Base-by-base conservation (phyloP, 108 stramenopile species). In the Fistulifera pelliculosa region DNA sequence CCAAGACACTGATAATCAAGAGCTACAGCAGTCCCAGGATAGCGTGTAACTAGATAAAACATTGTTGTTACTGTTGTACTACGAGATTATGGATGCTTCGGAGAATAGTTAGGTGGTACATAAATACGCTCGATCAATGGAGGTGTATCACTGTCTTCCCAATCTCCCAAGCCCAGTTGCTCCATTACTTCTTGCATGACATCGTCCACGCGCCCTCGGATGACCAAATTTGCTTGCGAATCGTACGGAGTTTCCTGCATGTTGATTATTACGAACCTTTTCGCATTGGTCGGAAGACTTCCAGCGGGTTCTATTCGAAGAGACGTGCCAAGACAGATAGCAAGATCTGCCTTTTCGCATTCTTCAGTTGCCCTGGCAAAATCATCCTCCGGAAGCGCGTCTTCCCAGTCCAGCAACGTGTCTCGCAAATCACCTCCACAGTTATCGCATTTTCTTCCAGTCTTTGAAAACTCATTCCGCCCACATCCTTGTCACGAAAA, bases 331-430 rank as follows among this genome's bases (percentile, higher is more conserved):
- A 94, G 60, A 58, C 75, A 74, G 18, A 94, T 16, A 8, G 80
- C 68, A 41, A 94, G 69, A 60, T 90, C 84, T 18, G 87, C 83
- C n/a, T 41, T 44, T 26, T 52, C 60, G 47, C 83, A 90, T 56
- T 85, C 70, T n/a, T 66, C 42, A 41, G 70, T 51, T 6, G 85
- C 73, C 19, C 67, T 54, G 16, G 66, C 61, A 62, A 80, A 27
- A 50, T 90, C 93, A 25, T 63, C 41, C 12, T 83, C 68, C 0
- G 87, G 86, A 38, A 94, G 59, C 12, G 66, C 65, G 68, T 90
- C 83, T 61, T 90, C 86, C 93, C 93, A 94, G 65, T 94, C 93
- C 45, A 94, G 60, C 7, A 94, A 55, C 17, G 81, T 90, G 61
- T 94, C 93, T 23, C 62, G 71, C 52, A 94, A 49, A 22, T 47